Conservation (phyloP, 176 grass and related monocot genomes). For the Alopecurus myosuroides region DNA sequence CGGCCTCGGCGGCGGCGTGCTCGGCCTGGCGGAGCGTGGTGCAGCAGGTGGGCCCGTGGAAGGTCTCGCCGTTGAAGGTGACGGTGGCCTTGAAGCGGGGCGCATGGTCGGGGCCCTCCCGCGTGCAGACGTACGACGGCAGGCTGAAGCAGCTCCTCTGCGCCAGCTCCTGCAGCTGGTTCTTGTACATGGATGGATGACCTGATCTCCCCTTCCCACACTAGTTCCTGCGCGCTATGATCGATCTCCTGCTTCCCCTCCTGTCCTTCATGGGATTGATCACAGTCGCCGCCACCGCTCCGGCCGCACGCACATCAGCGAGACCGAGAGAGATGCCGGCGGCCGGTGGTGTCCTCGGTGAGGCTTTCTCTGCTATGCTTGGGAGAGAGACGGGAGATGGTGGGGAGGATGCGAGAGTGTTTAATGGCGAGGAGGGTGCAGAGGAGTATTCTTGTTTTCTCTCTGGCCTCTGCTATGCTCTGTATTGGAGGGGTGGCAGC, state of each 20-base stretch:
- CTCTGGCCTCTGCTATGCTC: slow-evolving; percentile 7
- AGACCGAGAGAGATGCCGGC: neutral
- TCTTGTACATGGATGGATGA: slow-evolving; percentile 61
- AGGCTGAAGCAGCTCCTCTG: slow-evolving; percentile 96
- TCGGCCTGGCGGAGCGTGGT: slow-evolving; percentile 85
- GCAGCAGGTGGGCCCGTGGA: slow-evolving; percentile 62
- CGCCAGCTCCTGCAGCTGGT: slow-evolving; percentile 95
- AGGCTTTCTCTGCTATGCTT: neutral
- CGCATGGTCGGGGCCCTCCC: slow-evolving; percentile 81
- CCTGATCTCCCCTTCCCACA: too few species aligned
- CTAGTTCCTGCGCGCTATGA: neutral
- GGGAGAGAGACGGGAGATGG: neutral
- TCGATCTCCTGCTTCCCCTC: neutral
- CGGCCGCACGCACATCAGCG: neutral
- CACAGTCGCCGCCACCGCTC: neutral
- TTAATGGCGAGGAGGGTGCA: slow-evolving; percentile 36
- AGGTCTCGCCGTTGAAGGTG: slow-evolving; percentile 90
- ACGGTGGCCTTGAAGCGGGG: slow-evolving; percentile 86
- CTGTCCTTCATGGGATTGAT: neutral
- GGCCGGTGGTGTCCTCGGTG: neutral
- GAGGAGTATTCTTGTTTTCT: neutral
- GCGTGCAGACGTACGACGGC: slow-evolving; percentile 69
- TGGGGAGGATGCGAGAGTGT: neutral
- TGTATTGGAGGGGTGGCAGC: neutral
- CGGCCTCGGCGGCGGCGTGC: slow-evolving; percentile 87